Evolutionary conservation across 345 rosid species (phyloP).

Genomic region (Streptanthus diversifolius): DNA sequence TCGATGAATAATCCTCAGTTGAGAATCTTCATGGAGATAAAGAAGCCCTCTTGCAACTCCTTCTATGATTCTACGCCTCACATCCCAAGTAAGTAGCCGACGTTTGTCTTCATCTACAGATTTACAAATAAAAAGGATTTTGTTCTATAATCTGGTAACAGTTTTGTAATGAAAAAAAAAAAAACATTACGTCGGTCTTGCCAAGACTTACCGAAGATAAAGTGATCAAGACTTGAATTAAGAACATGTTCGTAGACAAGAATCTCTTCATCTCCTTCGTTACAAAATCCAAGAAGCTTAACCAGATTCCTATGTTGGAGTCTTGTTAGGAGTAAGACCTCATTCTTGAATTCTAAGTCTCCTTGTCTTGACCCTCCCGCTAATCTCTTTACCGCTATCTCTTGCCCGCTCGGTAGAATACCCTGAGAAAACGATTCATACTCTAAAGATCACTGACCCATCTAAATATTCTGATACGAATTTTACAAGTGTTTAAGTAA

Average conservation of each 20-base stretch:
- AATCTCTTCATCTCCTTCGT: slow-evolving; percentile 42
- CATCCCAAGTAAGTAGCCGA: slow-evolving; percentile 25
- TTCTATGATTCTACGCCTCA: slow-evolving; percentile 34
- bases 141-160: background rate
- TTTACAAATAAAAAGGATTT: background rate
- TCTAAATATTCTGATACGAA: background rate
- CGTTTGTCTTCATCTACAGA: slow-evolving; percentile 27
- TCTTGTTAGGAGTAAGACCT: slow-evolving; percentile 45
- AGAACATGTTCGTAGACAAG: slow-evolving; percentile 53
- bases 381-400: slow-evolving; percentile 29
- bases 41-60: slow-evolving; percentile 39
- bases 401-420: slow-evolving; percentile 36
- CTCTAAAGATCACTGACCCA: background rate
- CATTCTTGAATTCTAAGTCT: slow-evolving; percentile 49
- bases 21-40: slow-evolving; percentile 39
- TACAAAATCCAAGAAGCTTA: slow-evolving; percentile 51
- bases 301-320: slow-evolving; percentile 63
- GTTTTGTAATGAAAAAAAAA: background rate
- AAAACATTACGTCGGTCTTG: background rate
- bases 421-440: too few species aligned
- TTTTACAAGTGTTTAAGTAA: background rate
- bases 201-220: slow-evolving; percentile 41
- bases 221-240: slow-evolving; percentile 47
- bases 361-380: slow-evolving; percentile 49
- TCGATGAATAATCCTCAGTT: slow-evolving; percentile 30